phyloP scores from a whole-genome alignment of 345 rosid species.

The Gossypium thurberi region DNA sequence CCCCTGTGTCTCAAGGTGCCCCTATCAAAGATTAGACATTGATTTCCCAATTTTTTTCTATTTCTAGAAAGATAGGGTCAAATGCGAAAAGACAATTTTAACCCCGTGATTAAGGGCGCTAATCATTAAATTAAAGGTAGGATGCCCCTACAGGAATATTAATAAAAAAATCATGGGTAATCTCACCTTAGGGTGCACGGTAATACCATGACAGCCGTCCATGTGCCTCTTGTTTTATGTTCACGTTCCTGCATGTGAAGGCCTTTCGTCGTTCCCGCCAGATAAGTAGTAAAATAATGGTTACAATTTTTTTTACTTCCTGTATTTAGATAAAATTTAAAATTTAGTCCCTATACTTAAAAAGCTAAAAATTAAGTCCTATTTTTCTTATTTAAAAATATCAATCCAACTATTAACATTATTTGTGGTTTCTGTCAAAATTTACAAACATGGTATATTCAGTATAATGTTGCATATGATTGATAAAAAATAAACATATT shows the following conservation, averaged over 20 bases:
- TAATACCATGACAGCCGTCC: constrained; percentile 40
- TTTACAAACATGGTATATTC: too few species aligned
- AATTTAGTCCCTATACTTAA: too few species aligned
- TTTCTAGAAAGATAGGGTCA: not conserved
- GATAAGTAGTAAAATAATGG: too few species aligned
- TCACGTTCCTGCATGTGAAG: constrained; percentile 68
- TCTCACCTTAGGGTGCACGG: constrained; percentile 6
- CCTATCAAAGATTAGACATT: not conserved
- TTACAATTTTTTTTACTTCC: too few species aligned
- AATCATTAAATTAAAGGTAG: not conserved
- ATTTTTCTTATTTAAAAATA: too few species aligned
- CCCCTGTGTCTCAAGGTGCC: constrained; percentile 4
- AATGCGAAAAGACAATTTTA: not conserved
- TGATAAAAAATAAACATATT: too few species aligned
- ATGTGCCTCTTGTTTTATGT: constrained; percentile 33
- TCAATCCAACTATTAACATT: too few species aligned
- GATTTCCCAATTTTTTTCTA: not conserved
- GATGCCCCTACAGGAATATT: not conserved
- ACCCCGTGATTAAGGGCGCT: not conserved
- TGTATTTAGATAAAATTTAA: too few species aligned
- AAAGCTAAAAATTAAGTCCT: too few species aligned
- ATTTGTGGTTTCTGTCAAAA: too few species aligned
- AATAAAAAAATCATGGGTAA: not conserved
- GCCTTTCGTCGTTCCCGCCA: constrained; percentile 21
- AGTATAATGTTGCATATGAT: too few species aligned